Evolutionary conservation across 208 protist genomes (phyloP).

Genomic region (Trypanosomatidae sp.): DNA sequence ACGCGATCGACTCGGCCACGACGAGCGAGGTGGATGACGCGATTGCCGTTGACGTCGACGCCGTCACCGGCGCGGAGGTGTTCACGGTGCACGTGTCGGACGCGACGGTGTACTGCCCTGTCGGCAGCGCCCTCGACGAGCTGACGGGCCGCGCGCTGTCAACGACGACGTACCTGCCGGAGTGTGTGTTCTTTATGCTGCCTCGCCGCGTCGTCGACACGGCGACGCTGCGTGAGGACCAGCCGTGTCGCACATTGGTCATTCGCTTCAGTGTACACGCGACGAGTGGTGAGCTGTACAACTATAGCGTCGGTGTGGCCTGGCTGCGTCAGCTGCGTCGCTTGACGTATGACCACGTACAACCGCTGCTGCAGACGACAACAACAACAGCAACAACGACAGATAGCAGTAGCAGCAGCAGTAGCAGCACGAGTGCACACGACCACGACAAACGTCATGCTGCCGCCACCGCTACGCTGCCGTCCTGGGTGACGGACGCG

Average conservation of each 20-base stretch:
- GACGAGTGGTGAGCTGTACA: constrained; percentile 42
- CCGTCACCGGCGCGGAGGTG: constrained; percentile 29
- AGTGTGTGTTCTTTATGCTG: constrained; percentile 85
- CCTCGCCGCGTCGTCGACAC: constrained; percentile 75
- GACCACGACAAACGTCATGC: neutral
- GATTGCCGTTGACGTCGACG: constrained; percentile 59
- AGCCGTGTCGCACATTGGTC: constrained; percentile 77
- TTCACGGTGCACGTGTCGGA: constrained; percentile 85
- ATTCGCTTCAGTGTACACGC: constrained; percentile 71
- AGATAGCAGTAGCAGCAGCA: neutral
- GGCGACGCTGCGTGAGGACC: constrained; percentile 73
- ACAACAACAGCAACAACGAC: neutral
- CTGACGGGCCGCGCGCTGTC: constrained; percentile 64
- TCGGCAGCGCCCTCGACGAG: constrained; percentile 65
- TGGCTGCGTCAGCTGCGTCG: constrained; percentile 67
- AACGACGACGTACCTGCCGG: constrained; percentile 83
- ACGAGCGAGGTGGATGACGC: constrained; percentile 88
- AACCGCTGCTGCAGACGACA: constrained; percentile 31
- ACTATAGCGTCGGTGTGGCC: constrained; percentile 59
- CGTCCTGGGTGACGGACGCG: constrained; percentile 30
- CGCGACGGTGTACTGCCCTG: constrained; percentile 78
- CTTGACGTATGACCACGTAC: constrained; percentile 80
- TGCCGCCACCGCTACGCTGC: neutral
- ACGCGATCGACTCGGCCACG: constrained; percentile 80
- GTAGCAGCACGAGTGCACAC: neutral